Base-by-base conservation (phyloP, 2,329 filamentous ascomycete genomes). In the Calonectria ilicicola region DNA sequence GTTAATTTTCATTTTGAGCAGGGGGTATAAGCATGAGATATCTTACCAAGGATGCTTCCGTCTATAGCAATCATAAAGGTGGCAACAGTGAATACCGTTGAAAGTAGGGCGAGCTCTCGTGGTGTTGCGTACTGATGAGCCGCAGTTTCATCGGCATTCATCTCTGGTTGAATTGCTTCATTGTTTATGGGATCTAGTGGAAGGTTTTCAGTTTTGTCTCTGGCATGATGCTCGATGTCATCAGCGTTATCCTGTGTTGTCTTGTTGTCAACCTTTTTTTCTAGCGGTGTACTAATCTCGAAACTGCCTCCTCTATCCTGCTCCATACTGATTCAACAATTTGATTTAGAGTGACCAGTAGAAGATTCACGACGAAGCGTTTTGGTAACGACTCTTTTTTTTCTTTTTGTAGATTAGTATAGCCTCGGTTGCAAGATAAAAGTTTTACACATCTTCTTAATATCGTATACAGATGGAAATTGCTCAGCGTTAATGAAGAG, bases 61-160 rank as follows among this genome's bases (percentile, higher is more conserved):
- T 58, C 51, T 15, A 58, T 58, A 9, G 51, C 51, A 23, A 58
- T 58, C 51, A 58, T 58, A 8, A 58, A 58, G 23, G 72, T 73
- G 17, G 72, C 72, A 23, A 73, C 58, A 3, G 72, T 73, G 44
- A 73, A 73, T 14, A 73, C 72, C 26, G 72, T 73, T 15, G 72
- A 73, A 1, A 73, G 60, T 12, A 71, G 35, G 2, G 64, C 64
- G 3, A 73, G 72, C n/a, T 73, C 72, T 49, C 49, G 47, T 17
- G 72, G 72, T 44, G 65, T 71, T 15, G 72, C 72, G 12, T 73
- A 73, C 38, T 73, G 68, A 42, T 71, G 65, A 27, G 42, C 35
- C 8, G 44, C 14, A 5, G 68, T 2, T 21, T 63, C 67, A 44
- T 73, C 72, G 29, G 17, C 40, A 6, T 12, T 21, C 6, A 2